A percentile compares a stretch with the other conserved stretches of the same genome.
phyloP scores from a whole-genome alignment of 2,329 filamentous ascomycete genomes.

The Aspergillus felis region DNA sequence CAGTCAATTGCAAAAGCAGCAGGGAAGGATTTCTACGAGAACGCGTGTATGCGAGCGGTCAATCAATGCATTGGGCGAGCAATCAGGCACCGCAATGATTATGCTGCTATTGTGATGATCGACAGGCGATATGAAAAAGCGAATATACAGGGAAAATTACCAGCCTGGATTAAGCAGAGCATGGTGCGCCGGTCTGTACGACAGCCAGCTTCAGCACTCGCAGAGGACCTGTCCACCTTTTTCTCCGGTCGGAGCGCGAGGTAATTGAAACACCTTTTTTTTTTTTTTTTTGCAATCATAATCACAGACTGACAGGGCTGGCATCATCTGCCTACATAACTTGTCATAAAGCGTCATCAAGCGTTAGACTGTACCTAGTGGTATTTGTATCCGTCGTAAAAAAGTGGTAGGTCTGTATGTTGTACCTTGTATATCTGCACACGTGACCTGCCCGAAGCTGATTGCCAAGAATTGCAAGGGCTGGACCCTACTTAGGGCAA shows the following conservation, averaged over 20 bases:
- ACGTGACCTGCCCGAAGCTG: constrained; percentile 4
- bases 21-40: constrained; percentile 82
- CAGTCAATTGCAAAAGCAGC: constrained; percentile 43
- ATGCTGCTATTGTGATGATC: constrained; percentile 82
- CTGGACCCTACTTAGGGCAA: constrained; percentile 34
- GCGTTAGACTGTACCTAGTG: background rate
- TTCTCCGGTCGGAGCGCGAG: constrained; percentile 21
- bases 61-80: constrained; percentile 95
- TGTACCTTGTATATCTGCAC: background rate
- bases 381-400: background rate
- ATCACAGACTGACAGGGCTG: background rate
- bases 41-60: constrained; percentile 92
- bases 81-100: constrained; percentile 83
- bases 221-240: constrained; percentile 31
- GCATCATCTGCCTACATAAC: background rate
- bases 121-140: constrained; percentile 74
- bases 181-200: constrained; percentile 38
- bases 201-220: constrained; percentile 22
- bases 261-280: background rate
- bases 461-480: constrained; percentile 18
- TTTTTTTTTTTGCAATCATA: background rate
- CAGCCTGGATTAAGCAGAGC: constrained; percentile 79
- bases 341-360: background rate
- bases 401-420: background rate
- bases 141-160: constrained; percentile 73